phyloP scores from a whole-genome alignment of 352 stramenopile genomes.

The Thalassiosira pacifica region DNA sequence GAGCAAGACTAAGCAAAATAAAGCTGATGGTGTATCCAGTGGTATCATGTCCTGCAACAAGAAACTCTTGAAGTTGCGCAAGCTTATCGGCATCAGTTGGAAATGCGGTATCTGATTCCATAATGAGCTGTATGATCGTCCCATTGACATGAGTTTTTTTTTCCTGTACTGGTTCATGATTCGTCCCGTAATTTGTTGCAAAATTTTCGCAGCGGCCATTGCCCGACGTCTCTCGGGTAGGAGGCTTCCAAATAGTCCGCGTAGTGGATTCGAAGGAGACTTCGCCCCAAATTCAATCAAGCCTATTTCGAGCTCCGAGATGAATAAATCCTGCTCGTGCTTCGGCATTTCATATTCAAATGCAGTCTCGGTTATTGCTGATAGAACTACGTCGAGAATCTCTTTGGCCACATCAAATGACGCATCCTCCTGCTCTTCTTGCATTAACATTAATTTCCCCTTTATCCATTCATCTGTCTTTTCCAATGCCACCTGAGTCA shows the following conservation, averaged over 20 bases:
- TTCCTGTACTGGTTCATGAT: conserved; percentile 56
- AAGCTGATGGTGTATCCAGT: conserved; percentile 65
- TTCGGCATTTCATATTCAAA: conserved; percentile 18
- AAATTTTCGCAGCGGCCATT: conserved; percentile 10
- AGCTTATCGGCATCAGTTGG: conserved; percentile 45
- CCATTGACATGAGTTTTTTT: conserved; percentile 1
- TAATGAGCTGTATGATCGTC: conserved; percentile 60
- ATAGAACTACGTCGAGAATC: conserved; percentile 32
- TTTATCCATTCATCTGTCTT: conserved; percentile 66
- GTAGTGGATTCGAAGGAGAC: conserved; percentile 32
- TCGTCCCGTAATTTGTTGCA: conserved; percentile 41
- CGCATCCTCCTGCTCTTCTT: conserved; percentile 24
- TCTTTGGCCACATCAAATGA: conserved; percentile 62
- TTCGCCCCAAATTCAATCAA: conserved; percentile 55
- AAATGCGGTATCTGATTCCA: conserved; percentile 47
- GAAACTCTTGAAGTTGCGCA: conserved; percentile 54
- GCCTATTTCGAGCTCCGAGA: conserved; percentile 39
- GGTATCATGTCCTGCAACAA: conserved; percentile 67
- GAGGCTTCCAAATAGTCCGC: conserved; percentile 24
- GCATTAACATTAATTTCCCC: background rate
- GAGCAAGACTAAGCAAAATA: conserved; percentile 61
- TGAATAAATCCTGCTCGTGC: conserved; percentile 53
- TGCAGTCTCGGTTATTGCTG: conserved; percentile 62
- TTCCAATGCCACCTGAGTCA: conserved; percentile 61
- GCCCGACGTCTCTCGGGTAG: conserved; percentile 38